Evolutionary conservation across 345 rosid species (phyloP).

Genomic region (Acer negundo): DNA sequence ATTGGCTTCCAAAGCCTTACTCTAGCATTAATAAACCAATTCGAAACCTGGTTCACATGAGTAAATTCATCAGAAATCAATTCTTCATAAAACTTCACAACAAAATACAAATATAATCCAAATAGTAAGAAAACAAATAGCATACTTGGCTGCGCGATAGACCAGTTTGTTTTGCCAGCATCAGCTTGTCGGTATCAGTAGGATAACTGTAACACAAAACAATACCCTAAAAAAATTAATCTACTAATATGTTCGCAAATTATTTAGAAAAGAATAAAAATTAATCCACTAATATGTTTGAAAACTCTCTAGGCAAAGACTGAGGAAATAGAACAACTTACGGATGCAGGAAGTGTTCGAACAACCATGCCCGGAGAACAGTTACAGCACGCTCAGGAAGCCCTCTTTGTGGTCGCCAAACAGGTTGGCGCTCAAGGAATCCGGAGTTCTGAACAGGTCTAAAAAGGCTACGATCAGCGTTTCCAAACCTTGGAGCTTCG

Average conservation of each 20-base stretch:
- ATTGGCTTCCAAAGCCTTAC: conserved; percentile 97
- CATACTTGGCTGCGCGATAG: conserved; percentile 84
- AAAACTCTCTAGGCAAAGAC: background rate
- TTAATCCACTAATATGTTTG: too few species aligned
- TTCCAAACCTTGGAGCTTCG: conserved; percentile 50
- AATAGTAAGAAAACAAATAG: background rate
- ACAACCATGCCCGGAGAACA: conserved; percentile 84
- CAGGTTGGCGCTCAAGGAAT: conserved; percentile 69
- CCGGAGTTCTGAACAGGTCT: conserved; percentile 41
- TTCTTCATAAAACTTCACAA: background rate
- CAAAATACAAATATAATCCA: background rate
- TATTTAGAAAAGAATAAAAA: conserved; percentile 2
- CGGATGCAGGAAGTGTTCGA: conserved; percentile 93
- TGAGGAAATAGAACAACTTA: conserved; percentile 37
- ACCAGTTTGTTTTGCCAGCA: conserved; percentile 93
- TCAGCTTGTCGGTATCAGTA: conserved; percentile 83
- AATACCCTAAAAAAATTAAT: background rate
- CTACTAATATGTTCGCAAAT: background rate
- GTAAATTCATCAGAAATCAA: background rate
- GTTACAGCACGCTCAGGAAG: conserved; percentile 90
- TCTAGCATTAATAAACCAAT: conserved; percentile 94
- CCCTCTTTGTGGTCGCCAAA: conserved; percentile 91
- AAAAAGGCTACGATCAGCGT: conserved; percentile 40
- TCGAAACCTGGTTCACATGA: conserved; percentile 58
- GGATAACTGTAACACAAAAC: conserved; percentile 65